Conservation (phyloP, 2,329 filamentous ascomycete genomes). For the Magnaporthales sp. region DNA sequence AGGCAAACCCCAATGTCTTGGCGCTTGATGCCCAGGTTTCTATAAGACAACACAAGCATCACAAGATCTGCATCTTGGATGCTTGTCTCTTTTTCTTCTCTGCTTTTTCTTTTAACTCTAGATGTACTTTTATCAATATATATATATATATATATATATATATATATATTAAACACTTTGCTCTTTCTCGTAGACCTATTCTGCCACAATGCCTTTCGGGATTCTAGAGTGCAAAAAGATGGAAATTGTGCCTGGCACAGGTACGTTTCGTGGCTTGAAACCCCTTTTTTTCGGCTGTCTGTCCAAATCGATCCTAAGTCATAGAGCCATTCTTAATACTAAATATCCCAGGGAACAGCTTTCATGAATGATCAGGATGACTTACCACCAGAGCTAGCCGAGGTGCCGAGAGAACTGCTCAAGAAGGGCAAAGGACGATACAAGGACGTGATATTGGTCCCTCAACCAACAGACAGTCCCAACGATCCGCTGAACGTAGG, state of each 20-base stretch:
- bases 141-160: too few species aligned
- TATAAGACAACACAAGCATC: not conserved
- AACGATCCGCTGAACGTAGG: constrained; percentile 39
- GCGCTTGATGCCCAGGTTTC: not conserved
- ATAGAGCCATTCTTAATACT: not conserved
- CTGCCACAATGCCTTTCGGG: constrained; percentile 34
- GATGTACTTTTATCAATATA: not conserved
- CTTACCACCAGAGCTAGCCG: constrained; percentile 33
- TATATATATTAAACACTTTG: not conserved
- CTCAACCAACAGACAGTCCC: constrained; percentile 38
- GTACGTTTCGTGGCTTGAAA: constrained; percentile 15
- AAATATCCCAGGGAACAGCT: not conserved
- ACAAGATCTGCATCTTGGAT: not conserved
- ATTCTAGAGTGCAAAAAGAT: constrained; percentile 34
- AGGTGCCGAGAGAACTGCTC: constrained; percentile 30
- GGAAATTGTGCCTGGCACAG: constrained; percentile 38
- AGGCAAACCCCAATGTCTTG: not conserved
- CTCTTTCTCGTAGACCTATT: not conserved
- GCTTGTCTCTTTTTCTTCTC: too few species aligned
- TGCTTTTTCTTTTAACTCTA: not conserved
- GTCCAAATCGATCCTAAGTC: not conserved
- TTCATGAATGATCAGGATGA: constrained; percentile 33
- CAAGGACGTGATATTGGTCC: constrained; percentile 26
- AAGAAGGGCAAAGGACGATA: constrained; percentile 26
- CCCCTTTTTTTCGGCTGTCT: not conserved